Evolutionary conservation across 108 stramenopile species (phyloP).

Genomic region (Schizochytrium sp.): DNA sequence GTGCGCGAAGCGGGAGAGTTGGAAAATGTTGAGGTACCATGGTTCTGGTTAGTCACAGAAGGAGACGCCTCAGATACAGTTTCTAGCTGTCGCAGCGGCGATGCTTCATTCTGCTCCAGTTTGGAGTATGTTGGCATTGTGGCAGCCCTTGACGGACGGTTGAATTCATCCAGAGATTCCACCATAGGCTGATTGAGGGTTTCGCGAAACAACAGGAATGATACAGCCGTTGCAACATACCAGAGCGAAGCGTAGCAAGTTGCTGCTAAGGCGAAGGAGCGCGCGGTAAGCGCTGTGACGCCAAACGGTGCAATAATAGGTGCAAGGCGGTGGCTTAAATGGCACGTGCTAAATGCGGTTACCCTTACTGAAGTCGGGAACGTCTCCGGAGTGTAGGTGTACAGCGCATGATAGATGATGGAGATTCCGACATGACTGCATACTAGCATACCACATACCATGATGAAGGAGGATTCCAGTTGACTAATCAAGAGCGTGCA

Average conservation of each 20-base stretch:
- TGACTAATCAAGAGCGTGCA: background rate
- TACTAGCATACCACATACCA: background rate
- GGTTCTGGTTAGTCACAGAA: too few relatives aligned
- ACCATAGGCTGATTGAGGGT: slow-evolving; percentile 54
- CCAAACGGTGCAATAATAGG: slow-evolving; percentile 47
- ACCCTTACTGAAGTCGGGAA: slow-evolving; percentile 41
- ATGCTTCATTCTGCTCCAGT: background rate
- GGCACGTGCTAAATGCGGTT: slow-evolving; percentile 39
- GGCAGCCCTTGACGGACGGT: background rate
- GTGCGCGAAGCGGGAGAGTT: too few relatives aligned
- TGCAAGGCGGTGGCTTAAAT: slow-evolving; percentile 44
- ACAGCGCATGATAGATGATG: slow-evolving; percentile 38
- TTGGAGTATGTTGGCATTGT: background rate
- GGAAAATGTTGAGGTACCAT: too few relatives aligned
- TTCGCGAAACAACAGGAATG: slow-evolving; percentile 17
- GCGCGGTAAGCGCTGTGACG: slow-evolving; percentile 14
- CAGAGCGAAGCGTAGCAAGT: slow-evolving; percentile 4
- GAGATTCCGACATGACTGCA: slow-evolving; percentile 3
- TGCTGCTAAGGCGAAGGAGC: slow-evolving; percentile 11
- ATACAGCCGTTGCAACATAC: background rate
- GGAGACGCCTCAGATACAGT: too few relatives aligned
- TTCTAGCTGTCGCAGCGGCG: background rate
- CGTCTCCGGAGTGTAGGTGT: slow-evolving; percentile 57
- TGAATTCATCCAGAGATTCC: slow-evolving; percentile 14
- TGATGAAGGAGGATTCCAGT: background rate